Evolutionary conservation across 1,284 basidiomycete genomes (phyloP), one percentile per base, ranked within the genome.

Genomic region (Porogramme epimiltina): DNA sequence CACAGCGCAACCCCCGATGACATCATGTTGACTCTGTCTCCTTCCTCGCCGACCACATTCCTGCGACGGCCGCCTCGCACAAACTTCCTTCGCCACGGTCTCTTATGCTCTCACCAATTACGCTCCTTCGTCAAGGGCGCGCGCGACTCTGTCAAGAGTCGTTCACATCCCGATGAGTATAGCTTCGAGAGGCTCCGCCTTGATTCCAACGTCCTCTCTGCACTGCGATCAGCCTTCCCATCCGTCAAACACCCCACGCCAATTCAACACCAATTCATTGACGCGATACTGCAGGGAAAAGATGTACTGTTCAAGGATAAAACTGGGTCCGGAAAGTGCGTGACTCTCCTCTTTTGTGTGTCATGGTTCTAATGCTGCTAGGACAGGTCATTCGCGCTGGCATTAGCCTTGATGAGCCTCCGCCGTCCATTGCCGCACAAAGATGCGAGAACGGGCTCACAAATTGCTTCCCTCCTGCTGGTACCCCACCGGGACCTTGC

Each of bases 241-340:
- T 72, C 78, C 51, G 74, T 90, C 25, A 64, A 70, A 54, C 58
- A 67, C 22, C 86, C 88, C 2, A 90, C 87, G 0, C 64, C 70
- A 11, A 76, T 79, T 28, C 89, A 91, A 61, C 69, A 66, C 39
- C 70, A 73, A 42, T 79, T 89, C 48, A 85, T 91, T 55, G 79
- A 80, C 11, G 85, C 83, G 5, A 73, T 89, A 16, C 56, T 84
- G 20, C 63, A 66, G 19, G 77, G 77, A 9, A 77, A 79, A 60
- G 80, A 90, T 67, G 73, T 91, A 20, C 65, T 90, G 13, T 59
- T 91, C 39, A 82, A 81, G 60, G 87, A 89, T 58, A 73, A 73
- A 33, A 88, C 89, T 15, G 89, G 89, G 4, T 81, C 83, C 41
- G 89, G 89, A 72, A 91, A 91, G 89, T 90, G 62, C 37, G 82